A percentile compares a stretch with the other conserved stretches of the same genome.
These are phyloP conservation scores for Neurospora pannonica DNA, from an alignment of 495 filamentous ascomycete species.

Conservation along the genomic window DNA sequence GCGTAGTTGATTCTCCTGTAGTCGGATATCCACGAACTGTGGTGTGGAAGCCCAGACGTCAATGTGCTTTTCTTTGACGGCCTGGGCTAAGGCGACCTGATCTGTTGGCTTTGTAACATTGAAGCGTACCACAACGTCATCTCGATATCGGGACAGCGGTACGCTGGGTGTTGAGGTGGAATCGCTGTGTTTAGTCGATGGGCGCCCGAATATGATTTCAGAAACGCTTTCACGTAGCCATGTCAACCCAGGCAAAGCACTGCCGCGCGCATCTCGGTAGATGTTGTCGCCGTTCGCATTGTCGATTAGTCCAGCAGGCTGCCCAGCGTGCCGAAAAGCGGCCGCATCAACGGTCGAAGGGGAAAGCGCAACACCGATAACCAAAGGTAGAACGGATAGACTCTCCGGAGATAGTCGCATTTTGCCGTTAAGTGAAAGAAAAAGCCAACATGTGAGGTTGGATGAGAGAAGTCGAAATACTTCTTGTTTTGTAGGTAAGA, in stretches of 20 bases:
- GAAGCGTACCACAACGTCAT: slow-evolving; percentile 83
- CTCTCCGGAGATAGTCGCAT: slow-evolving; percentile 18
- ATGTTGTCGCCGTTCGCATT: not conserved
- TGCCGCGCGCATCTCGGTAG: not conserved
- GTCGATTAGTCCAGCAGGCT: not conserved
- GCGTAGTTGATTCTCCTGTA: slow-evolving; percentile 67
- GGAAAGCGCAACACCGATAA: slow-evolving; percentile 14
- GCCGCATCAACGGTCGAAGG: slow-evolving; percentile 15
- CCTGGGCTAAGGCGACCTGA: slow-evolving; percentile 61
- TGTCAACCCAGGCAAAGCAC: slow-evolving; percentile 33
- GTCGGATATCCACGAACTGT: slow-evolving; percentile 77
- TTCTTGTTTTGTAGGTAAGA: not conserved
- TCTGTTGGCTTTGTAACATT: slow-evolving; percentile 62
- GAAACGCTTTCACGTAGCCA: slow-evolving; percentile 57
- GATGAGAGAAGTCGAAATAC: not conserved
- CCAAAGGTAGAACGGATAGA: slow-evolving; percentile 5
- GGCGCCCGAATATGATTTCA: slow-evolving; percentile 52
- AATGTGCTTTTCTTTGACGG: slow-evolving; percentile 64
- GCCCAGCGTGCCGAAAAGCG: slow-evolving; percentile 4
- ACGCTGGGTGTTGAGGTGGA: slow-evolving; percentile 26
- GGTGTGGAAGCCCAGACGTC: slow-evolving; percentile 85
- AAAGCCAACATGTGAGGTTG: not conserved
- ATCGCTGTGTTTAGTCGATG: slow-evolving; percentile 12
- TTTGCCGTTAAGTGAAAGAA: slow-evolving; percentile 3
- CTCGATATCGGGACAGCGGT: slow-evolving; percentile 58